Conservation (phyloP, 2,329 filamentous ascomycete species). For the Thielaviopsis musarum region DNA sequence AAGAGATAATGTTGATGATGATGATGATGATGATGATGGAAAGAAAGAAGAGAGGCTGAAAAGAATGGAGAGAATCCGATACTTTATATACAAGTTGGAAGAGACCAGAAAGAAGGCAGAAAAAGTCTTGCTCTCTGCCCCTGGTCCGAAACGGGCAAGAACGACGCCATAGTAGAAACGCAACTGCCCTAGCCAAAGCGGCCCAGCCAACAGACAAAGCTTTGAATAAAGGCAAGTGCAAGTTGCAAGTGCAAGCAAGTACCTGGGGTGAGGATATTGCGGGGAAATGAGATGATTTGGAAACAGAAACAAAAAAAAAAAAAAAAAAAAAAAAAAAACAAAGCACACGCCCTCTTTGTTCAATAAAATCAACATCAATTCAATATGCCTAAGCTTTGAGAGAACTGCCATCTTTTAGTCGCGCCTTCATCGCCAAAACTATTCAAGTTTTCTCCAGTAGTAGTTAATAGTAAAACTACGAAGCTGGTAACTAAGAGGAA, state of each 20-base stretch:
- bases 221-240: not conserved
- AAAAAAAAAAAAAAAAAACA: not conserved
- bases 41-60: not conserved
- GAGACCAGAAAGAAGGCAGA: not conserved
- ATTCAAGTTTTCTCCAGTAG: no score
- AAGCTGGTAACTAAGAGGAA: no score
- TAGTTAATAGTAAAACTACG: no score
- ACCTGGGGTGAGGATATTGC: slow-evolving; percentile 4
- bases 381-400: no score
- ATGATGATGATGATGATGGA: slow-evolving; percentile 11
- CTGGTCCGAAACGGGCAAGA: slow-evolving; percentile 2
- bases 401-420: no score
- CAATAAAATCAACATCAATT: not conserved
- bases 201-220: not conserved
- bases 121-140: not conserved
- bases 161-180: not conserved
- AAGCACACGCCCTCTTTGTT: not conserved
- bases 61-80: not conserved
- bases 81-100: slow-evolving; percentile 9
- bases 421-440: no score
- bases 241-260: not conserved
- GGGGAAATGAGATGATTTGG: slow-evolving; percentile 1
- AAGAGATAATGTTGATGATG: slow-evolving; percentile 3
- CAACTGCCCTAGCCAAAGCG: not conserved
- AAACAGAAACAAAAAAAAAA: no score